Evolutionary conservation across 139 green algal species (phyloP), one percentile per base, ranked within the genome.

Genomic region (Medakamo hakoo): DNA sequence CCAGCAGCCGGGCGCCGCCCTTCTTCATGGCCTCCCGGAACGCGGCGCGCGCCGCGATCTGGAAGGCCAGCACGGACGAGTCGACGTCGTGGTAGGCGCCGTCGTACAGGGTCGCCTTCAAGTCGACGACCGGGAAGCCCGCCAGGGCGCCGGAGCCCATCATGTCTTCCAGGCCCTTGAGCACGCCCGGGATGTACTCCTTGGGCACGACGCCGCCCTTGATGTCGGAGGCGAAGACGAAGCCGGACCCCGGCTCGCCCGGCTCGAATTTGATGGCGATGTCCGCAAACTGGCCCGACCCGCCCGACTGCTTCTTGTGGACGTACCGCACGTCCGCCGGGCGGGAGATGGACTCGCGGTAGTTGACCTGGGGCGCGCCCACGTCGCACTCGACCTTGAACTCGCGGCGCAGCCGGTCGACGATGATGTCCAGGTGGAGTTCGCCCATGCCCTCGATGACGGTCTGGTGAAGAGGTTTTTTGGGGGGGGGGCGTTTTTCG

Each of bases 251-350:
- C 1, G 91, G 73, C 80, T 98, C 93, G 21, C 82, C 81, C 0
- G 93, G 93, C 82, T 97, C 90, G 69, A 99, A 98, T 32, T 75
- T 70, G 66, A 98, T 86, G n/a, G 76, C 76, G 28, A 98, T 78
- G 55, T 97, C 93, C 21, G 84, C 93, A 77, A 97, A 99, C 82
- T 99, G 93, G 60, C 93, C 93, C 48, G 70, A 78, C 58, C 93
- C 93, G 52, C 93, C 93, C 2, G 73, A 87, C 85, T 99, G 93
- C 88, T 99, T 99, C 86, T 98, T 98, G 88, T 99, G 93, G 63
- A 89, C 78, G 75, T 96, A 98, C 49, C 85, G 85, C 21, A 92
- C 72, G 49, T 95, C 84, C 22, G 78, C 75, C 4, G 26, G 2
- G 58, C 76, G 76, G 64, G 68, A 82, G 73, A 98, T 97, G 69